A percentile compares a stretch with the other conserved stretches of the same genome.
These are phyloP conservation scores for Coniochaeta sp. DNA, from an alignment of 2,329 filamentous ascomycete genomes.

Conservation along the genomic window DNA sequence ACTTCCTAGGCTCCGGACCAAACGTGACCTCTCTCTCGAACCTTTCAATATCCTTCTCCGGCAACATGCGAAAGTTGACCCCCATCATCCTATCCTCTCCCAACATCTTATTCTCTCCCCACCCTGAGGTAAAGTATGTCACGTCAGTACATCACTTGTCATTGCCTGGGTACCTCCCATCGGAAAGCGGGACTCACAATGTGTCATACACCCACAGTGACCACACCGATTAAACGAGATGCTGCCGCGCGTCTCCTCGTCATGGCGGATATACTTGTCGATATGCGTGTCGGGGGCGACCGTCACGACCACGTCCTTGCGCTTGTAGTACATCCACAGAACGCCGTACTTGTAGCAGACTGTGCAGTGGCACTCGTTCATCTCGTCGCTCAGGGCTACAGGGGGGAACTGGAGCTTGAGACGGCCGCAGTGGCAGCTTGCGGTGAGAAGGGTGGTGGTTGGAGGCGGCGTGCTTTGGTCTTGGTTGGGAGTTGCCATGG, in stretches of 20 bases:
- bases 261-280: background rate
- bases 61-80: background rate
- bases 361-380: constrained; percentile 16
- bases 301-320: constrained; percentile 7
- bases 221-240: constrained; percentile 10
- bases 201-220: constrained; percentile 13
- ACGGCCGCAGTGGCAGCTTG: constrained; percentile 15
- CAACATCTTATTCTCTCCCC: background rate
- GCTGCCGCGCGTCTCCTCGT: background rate
- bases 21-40: background rate
- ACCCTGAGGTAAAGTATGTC: background rate
- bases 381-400: constrained; percentile 4
- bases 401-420: constrained; percentile 10
- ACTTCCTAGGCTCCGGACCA: background rate
- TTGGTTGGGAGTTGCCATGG: background rate
- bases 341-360: constrained; percentile 16
- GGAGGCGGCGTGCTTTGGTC: background rate
- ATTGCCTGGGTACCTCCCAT: background rate
- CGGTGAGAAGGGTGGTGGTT: background rate
- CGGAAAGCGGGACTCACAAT: constrained; percentile 5
- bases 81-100: background rate
- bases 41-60: background rate
- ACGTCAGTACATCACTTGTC: background rate
- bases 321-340: constrained; percentile 14
- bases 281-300: background rate